Evolutionary conservation across 2,329 filamentous ascomycete genomes (phyloP), one percentile per base, ranked within the genome.

Genomic region (Phaeomoniella chlamydospora): DNA sequence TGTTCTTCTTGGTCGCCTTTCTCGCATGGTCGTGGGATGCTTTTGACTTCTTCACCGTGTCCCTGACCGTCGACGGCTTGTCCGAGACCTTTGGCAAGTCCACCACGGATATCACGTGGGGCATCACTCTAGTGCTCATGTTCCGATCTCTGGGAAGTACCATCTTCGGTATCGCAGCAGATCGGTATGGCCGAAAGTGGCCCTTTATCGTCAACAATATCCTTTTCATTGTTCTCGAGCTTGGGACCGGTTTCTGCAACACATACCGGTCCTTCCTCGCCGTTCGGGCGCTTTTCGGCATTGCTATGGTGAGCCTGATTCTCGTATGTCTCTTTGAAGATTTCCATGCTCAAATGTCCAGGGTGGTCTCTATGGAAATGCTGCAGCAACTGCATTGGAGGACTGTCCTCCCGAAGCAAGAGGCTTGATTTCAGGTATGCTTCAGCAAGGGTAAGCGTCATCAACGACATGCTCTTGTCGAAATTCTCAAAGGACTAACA

Each of bases 11-110:
- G 5, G 47, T 60, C 29, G 53, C 58, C 2, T 64, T 64, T 40
- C 45, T 62, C 12, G 68, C 60, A 2, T 74, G 70, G 67, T 57
- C 59, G 2, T 69, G 65, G 64, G 67, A 70, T 45, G 62, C 70
- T 0, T 72, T 75, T 38, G 72, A 76, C 47, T 76, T 75, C 55
- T 76, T 75, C 54, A 73, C 71, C 15, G 71, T 76, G 15, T 72
- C 67, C 4, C 52, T 76, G 35, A 71, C 69, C 0, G 65, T 75
- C 12, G 53, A 57, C 4, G 48, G 70, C 26, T 54, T 77, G 9
- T 69, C 71, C 2, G 56, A 66, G 39, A 51, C 57, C 2, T 77
- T 77, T 44, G 59, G 56, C 34, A 68, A 65, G 43, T 59, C 63
- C 2, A 68, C 69, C 34, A 65, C 64, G 6, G 67, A 75, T 36